A percentile compares a stretch with the other conserved stretches of the same genome.
Evolutionary conservation across 768 basidiomycete species (phyloP).

Genomic region (Hydnomerulius pinastri): DNA sequence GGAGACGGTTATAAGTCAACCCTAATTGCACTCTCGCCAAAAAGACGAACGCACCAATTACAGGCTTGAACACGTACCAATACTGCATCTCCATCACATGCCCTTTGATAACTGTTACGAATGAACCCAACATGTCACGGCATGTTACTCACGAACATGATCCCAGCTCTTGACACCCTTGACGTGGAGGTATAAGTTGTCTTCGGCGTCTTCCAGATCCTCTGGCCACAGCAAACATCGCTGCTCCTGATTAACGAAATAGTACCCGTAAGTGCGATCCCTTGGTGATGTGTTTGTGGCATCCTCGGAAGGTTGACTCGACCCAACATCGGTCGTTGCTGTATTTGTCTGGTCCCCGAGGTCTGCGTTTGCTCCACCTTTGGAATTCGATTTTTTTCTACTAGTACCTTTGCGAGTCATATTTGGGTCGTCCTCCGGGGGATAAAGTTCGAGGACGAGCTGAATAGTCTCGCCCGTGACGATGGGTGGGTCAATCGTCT

Average conservation of each 20-base stretch:
- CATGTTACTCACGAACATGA: constrained; percentile 40
- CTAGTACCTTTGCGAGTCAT: constrained; percentile 27
- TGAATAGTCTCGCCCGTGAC: background rate
- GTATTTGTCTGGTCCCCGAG: too few species aligned
- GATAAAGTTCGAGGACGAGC: background rate
- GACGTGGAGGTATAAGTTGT: constrained; percentile 33
- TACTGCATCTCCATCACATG: constrained; percentile 20
- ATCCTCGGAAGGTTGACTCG: too few species aligned
- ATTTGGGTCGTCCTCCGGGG: background rate
- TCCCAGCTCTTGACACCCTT: constrained; percentile 38
- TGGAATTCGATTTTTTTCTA: too few species aligned
- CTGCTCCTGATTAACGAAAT: constrained; percentile 44
- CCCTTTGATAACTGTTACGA: constrained; percentile 10
- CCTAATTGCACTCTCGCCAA: background rate
- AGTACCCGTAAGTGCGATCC: constrained; percentile 38
- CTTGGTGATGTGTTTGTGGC: constrained; percentile 13
- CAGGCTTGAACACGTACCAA: constrained; percentile 16
- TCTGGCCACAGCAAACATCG: constrained; percentile 52
- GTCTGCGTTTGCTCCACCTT: too few species aligned
- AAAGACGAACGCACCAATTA: background rate
- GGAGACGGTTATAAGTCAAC: background rate
- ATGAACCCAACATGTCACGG: background rate
- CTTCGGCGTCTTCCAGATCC: constrained; percentile 28
- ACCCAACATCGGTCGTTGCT: too few species aligned
- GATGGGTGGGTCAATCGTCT: constrained; percentile 29